A percentile compares a stretch with the other conserved stretches of the same genome.
Conservation (phyloP, 257 asterid genomes). For the Handroanthus guayacan region DNA sequence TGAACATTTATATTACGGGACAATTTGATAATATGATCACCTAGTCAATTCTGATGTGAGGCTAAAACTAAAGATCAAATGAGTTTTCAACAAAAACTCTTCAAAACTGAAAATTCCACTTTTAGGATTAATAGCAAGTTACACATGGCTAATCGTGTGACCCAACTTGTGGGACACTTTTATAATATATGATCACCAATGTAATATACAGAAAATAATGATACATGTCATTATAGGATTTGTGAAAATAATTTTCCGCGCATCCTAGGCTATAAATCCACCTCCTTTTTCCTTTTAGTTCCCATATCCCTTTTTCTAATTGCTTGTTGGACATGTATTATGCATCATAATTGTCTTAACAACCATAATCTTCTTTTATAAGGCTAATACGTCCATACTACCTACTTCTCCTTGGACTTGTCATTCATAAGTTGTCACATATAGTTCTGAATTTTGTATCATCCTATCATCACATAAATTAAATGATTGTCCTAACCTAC, state of each 20-base stretch:
- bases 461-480: background rate
- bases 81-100: too few species aligned
- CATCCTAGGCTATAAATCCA: background rate
- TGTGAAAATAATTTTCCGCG: background rate
- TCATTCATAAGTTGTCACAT: slow-evolving; percentile 5
- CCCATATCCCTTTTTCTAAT: background rate
- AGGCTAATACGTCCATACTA: slow-evolving; percentile 23
- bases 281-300: background rate
- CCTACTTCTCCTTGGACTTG: slow-evolving; percentile 26
- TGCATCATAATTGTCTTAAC: background rate
- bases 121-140: too few species aligned
- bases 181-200: too few species aligned
- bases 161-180: too few species aligned
- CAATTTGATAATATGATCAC: too few species aligned
- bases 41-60: too few species aligned
- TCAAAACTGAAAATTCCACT: too few species aligned
- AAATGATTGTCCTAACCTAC: background rate
- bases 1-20: too few species aligned
- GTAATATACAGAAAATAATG: background rate
- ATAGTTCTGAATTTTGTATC: slow-evolving; percentile 25
- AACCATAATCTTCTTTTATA: slow-evolving; percentile 9
- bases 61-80: too few species aligned
- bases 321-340: background rate
- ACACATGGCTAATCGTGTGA: too few species aligned
- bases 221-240: background rate